Base-by-base conservation (phyloP, 805 yeast species). In the Wickerhamomyces queroliae region DNA sequence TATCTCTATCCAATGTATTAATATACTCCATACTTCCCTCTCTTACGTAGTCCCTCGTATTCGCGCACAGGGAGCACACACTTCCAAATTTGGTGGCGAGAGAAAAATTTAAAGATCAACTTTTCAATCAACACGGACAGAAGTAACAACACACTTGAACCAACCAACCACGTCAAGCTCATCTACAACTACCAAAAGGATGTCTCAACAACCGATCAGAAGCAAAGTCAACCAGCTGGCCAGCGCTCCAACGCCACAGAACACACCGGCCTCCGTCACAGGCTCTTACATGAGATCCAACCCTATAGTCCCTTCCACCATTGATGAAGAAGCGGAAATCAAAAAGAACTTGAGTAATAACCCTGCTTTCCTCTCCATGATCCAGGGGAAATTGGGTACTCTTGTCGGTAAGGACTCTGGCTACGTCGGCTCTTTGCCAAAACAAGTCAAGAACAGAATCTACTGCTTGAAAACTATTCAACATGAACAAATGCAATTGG, bases 211-310 rank as follows among this genome's bases (percentile, higher is more conserved):
- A 64, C 96, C 96, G 30, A 89, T 89, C 64, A 84, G 82, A 69
- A 75, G 72, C 59, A 78, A 78, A 57, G 64, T 74, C 41, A 83
- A 83, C 58, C 87, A 86, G 59, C 77, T 86, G 49, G 83, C 91
- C 47, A 78, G 80, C 55, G 98, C 99, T 7, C 99, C 99, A 33
- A 93, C 99, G 1, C 99, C 99, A 5, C 99, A 93, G 60, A 93
- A 93, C 72, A 93, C 99, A 1, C 99, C 99, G 13, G 86, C 98
- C 4, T 80, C 91, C 26, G 85, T 83, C 27, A 72, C 87, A 31
- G 80, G 78, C 45, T 81, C 90, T 18, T 85, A 80, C 57, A 67
- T 88, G 61, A 78, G 74, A 58, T 72, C 71, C 37, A 72, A 77
- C 49, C 78, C 76, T 18, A 80, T 81, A 40, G 67, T 80, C 37